These are phyloP conservation scores for Ceriops zippeliana DNA, from an alignment of 345 rosid genomes.

Conservation along the genomic window DNA sequence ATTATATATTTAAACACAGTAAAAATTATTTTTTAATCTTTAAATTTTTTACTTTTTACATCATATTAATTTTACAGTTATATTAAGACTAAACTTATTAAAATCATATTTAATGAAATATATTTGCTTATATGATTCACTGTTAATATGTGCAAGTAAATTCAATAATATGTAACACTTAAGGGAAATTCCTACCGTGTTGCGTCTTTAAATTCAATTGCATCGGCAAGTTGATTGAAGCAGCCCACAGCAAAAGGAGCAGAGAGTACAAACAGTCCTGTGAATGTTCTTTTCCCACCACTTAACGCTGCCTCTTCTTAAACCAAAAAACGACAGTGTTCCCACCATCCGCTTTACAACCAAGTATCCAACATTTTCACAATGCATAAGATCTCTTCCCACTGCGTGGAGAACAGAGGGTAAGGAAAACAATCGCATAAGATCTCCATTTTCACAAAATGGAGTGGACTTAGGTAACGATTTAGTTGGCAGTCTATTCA, in stretches of 20 bases:
- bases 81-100: too few relatives aligned
- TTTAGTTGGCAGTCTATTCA: neutral
- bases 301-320: conserved; percentile 39
- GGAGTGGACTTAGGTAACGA: neutral
- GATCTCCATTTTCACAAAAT: too few relatives aligned
- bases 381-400: conserved; percentile 31
- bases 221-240: conserved; percentile 19
- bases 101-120: neutral
- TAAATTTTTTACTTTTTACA: too few relatives aligned
- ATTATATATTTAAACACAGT: too few relatives aligned
- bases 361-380: conserved; percentile 20
- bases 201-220: neutral
- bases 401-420: conserved; percentile 21
- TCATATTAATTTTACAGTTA: too few relatives aligned
- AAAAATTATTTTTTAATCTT: too few relatives aligned
- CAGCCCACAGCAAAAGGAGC: conserved; percentile 34
- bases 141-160: neutral
- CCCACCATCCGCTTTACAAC: conserved; percentile 29
- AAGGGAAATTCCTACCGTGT: conserved; percentile 9
- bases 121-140: neutral
- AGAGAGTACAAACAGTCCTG: conserved; percentile 11
- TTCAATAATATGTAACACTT: neutral
- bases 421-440: conserved; percentile 17
- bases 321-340: conserved; percentile 32
- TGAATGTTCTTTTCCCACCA: conserved; percentile 30